Base-by-base conservation (phyloP, 345 rosid genomes). In the Balakata baccata region DNA sequence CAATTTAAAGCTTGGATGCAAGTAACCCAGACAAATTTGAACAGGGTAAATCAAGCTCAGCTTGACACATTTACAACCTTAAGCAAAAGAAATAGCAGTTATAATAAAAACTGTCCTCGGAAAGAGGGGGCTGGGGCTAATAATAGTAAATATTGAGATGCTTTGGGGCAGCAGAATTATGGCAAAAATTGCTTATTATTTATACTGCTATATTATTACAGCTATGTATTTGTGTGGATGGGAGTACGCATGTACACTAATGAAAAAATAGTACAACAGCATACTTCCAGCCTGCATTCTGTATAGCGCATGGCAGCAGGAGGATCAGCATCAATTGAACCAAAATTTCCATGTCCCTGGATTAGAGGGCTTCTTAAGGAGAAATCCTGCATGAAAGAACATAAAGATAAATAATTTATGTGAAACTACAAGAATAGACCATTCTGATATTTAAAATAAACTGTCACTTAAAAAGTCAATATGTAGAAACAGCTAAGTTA, bases 301-400 rank as follows among this genome's bases (percentile, higher is more conserved):
- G 98, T 94, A 81, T 94, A 94, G 34, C 98, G 95, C 98, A 94
- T 94, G 67, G 98, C 98, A 47, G 98, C 98, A 73, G 98, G 79
- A 84, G 98, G 98, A 81, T 94, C 98, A 46, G 97, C 98, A 80
- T 94, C 98, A 52, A 94, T 65, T 3, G 98, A 92, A 74, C 98
- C 98, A 78, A 94, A 94, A 82, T 94, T 94, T 37, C 98, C 98
- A 81, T 94, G 98, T 39, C 98, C 98, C 79, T 84, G 91, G 50
- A 94, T 86, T 66, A 94, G 95, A 0, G 98, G 97, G 75, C 83
- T 84, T 72, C 98, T 86, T 83, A 94, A 84, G 3, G 98, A 92
- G 79, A 92, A 94, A 81, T 84, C 91, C 98, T 94, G 81, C 11
- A 81, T 39, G 34, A 66, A 54, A 65, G 46, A 66, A 45, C 54